A percentile compares a stretch with the other conserved stretches of the same genome.
phyloP scores from a whole-genome alignment of 768 basidiomycete genomes.

The Pisolithus marmoratus region DNA sequence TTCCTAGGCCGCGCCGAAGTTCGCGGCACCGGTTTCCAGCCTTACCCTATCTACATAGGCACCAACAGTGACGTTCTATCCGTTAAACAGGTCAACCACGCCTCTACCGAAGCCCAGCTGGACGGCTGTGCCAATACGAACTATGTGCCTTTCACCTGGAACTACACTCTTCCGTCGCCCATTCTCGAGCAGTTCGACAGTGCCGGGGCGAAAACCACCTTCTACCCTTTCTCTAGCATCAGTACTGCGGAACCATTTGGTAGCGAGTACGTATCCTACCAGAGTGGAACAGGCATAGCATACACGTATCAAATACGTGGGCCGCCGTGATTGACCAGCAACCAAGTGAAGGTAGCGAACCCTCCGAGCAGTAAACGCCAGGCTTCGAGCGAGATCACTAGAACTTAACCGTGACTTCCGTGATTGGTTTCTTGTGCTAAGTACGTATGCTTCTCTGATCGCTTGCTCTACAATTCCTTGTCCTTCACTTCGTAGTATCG shows the following conservation, averaged over 20 bases:
- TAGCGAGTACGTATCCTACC: background rate
- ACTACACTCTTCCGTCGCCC: background rate
- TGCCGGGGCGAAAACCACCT: conserved; percentile 5
- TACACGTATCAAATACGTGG: conserved; percentile 3
- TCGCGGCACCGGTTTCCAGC: conserved; percentile 1
- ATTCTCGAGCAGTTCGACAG: conserved; percentile 2
- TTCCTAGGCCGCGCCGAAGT: conserved; percentile 10
- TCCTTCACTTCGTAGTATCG: too few species aligned
- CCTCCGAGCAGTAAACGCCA: background rate
- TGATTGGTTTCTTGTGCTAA: too few species aligned
- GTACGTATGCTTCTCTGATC: too few species aligned
- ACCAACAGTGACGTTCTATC: conserved; percentile 7
- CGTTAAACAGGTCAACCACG: background rate
- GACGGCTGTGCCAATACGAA: conserved; percentile 3
- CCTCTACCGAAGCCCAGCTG: conserved; percentile 4
- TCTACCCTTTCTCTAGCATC: background rate
- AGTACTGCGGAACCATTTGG: background rate
- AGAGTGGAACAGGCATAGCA: conserved; percentile 1
- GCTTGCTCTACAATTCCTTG: too few species aligned
- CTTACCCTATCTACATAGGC: conserved; percentile 6
- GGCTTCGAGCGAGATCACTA: too few species aligned
- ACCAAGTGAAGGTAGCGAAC: background rate
- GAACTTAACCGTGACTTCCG: too few species aligned
- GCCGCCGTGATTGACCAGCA: background rate
- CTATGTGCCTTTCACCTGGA: conserved; percentile 4